These are phyloP conservation scores for Cenchrus fungigraminus DNA, from an alignment of 176 grass and related monocot species.

Conservation along the genomic window DNA sequence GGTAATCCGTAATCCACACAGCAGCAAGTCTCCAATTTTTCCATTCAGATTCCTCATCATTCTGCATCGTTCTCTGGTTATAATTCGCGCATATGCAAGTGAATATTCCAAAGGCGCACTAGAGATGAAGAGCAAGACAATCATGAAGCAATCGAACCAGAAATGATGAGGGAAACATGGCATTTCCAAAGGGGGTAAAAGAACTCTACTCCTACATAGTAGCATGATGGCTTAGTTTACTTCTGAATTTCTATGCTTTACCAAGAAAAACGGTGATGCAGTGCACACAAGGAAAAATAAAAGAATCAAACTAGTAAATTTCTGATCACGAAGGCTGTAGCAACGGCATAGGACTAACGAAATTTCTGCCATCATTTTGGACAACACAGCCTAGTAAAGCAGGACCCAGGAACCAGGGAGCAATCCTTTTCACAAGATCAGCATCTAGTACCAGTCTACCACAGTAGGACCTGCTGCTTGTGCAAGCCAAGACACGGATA, in stretches of 20 bases:
- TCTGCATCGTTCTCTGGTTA: not conserved
- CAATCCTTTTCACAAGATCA: conserved; percentile 19
- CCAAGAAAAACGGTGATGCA: not conserved
- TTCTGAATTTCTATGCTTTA: not conserved
- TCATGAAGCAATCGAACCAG: conserved; percentile 39
- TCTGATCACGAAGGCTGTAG: too few species aligned
- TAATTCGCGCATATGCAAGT: not conserved
- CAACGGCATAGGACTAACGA: not conserved
- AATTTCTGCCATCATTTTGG: not conserved
- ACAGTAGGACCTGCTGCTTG: not conserved
- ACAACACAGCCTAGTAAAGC: not conserved
- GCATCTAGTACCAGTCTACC: not conserved
- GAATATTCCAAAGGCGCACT: conserved; percentile 1
- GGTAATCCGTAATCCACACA: not conserved
- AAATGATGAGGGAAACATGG: conserved; percentile 8
- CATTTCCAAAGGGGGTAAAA: not conserved
- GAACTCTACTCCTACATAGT: not conserved
- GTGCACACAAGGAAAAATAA: not conserved
- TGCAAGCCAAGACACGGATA: not conserved
- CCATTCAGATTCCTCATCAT: not conserved
- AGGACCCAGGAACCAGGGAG: not conserved
- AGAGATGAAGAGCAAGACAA: conserved; percentile 10
- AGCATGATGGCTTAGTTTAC: not conserved
- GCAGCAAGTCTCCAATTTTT: not conserved
- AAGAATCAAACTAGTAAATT: not conserved